Evolutionary conservation across 1,284 basidiomycete genomes (phyloP).

Genomic region (Pascua sp.): DNA sequence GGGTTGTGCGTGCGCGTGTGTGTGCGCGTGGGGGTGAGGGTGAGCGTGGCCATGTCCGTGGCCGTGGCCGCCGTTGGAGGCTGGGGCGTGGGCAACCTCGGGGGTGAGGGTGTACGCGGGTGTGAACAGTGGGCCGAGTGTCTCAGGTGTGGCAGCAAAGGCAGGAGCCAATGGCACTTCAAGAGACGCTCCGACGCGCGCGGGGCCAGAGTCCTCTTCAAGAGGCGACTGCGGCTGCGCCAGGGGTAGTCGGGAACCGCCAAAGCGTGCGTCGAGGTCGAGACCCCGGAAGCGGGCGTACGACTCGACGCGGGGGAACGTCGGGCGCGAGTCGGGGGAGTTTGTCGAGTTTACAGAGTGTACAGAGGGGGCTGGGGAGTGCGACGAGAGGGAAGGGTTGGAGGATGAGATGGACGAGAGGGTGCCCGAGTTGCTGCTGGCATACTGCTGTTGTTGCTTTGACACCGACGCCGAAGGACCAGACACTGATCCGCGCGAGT

Average conservation of each 20-base stretch:
- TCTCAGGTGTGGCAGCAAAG: slow-evolving; percentile 18
- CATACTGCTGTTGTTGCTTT: too few species aligned
- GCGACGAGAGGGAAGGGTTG: too few species aligned
- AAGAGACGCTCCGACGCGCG: neutral
- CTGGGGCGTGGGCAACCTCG: neutral
- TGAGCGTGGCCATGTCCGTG: neutral
- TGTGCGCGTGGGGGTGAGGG: neutral
- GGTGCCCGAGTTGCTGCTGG: neutral
- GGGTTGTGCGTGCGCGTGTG: neutral
- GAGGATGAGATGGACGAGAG: neutral
- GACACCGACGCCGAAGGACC: too few species aligned
- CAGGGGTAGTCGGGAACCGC: too few species aligned
- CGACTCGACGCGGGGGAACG: too few species aligned
- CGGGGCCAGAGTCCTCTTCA: neutral
- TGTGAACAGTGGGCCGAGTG: slow-evolving; percentile 14
- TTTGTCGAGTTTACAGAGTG: too few species aligned
- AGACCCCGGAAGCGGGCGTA: too few species aligned
- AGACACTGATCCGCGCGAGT: too few species aligned
- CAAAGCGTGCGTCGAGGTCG: too few species aligned
- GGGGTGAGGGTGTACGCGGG: slow-evolving; percentile 1
- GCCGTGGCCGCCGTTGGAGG: neutral
- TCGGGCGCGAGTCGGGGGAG: too few species aligned
- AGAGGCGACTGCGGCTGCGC: too few species aligned
- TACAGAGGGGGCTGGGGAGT: too few species aligned
- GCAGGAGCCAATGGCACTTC: slow-evolving; percentile 18